Evolutionary conservation across 805 yeast species (phyloP).

Genomic region (Wickerhamomyces silvicola): DNA sequence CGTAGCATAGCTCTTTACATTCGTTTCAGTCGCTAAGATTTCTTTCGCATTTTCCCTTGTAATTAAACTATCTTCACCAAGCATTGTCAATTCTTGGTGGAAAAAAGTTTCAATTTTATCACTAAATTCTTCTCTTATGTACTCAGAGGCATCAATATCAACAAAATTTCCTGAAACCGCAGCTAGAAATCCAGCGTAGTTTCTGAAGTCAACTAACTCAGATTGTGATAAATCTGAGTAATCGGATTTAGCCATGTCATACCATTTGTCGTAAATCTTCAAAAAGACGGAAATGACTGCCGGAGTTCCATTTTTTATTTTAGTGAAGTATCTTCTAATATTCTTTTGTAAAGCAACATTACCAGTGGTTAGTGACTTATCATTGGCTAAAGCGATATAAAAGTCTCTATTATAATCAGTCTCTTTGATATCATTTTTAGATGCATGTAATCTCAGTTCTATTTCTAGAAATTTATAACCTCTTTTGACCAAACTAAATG

Average conservation of each 20-base stretch:
- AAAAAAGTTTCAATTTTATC: constrained; percentile 40
- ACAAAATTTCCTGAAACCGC: constrained; percentile 62
- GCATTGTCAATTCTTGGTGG: constrained; percentile 41
- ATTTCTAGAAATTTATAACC: constrained; percentile 26
- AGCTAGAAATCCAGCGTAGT: constrained; percentile 68
- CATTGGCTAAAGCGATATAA: constrained; percentile 41
- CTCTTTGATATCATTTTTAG: constrained; percentile 19
- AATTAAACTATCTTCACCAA: constrained; percentile 43
- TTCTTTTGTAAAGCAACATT: constrained; percentile 69
- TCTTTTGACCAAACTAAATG: constrained; percentile 41
- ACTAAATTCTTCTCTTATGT: constrained; percentile 26
- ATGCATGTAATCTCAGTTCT: constrained; percentile 23
- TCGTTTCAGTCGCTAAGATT: constrained; percentile 57
- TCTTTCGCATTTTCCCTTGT: constrained; percentile 70
- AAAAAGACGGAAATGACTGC: constrained; percentile 37
- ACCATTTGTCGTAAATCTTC: constrained; percentile 46
- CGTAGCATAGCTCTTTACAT: constrained; percentile 47
- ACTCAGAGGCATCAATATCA: constrained; percentile 17
- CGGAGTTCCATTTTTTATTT: constrained; percentile 22
- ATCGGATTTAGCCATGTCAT: constrained; percentile 15
- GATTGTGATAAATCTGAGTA: constrained; percentile 24
- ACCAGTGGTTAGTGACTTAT: constrained; percentile 56
- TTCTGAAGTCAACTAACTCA: constrained; percentile 45
- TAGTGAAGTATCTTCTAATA: constrained; percentile 36
- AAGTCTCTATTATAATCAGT: constrained; percentile 29